Evolutionary conservation across 2,329 filamentous ascomycete genomes (phyloP).

Genomic region (Fusarium irregulare): DNA sequence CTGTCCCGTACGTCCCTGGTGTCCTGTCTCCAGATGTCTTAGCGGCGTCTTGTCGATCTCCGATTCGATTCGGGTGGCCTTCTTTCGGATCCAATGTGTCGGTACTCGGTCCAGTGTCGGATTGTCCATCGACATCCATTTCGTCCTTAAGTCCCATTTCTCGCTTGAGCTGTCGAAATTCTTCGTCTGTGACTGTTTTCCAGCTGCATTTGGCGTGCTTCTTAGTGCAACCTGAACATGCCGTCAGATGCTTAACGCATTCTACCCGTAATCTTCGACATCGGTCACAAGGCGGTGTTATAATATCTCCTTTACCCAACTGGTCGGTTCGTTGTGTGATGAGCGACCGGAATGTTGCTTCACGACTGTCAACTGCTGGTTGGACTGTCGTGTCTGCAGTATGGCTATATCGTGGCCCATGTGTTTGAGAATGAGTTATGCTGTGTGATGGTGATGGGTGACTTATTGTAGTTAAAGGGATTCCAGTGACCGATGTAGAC

Average conservation of each 20-base stretch:
- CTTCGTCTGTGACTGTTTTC: conserved; percentile 82
- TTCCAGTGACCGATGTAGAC: conserved; percentile 45
- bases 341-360: conserved; percentile 58
- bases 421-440: conserved; percentile 35
- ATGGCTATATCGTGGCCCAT: conserved; percentile 31
- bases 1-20: conserved; percentile 33
- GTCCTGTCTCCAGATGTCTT: conserved; percentile 37
- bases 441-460: conserved; percentile 46
- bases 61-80: conserved; percentile 12
- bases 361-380: conserved; percentile 43
- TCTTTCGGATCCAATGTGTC: conserved; percentile 33
- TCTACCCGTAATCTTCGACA: conserved; percentile 83
- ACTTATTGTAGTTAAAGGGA: conserved; percentile 38
- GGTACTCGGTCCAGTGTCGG: conserved; percentile 23
- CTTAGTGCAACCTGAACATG: conserved; percentile 87
- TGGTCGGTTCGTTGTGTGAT: conserved; percentile 82
- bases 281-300: conserved; percentile 85
- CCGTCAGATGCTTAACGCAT: conserved; percentile 86
- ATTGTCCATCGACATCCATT: conserved; percentile 31
- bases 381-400: conserved; percentile 44
- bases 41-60: conserved; percentile 30
- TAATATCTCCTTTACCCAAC: conserved; percentile 76
- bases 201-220: conserved; percentile 91
- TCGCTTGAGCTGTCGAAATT: conserved; percentile 56
- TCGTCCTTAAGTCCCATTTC: conserved; percentile 44